Base-by-base conservation (phyloP, 371 early-diverging fungal genomes). In the Lichtheimia ornata region DNA sequence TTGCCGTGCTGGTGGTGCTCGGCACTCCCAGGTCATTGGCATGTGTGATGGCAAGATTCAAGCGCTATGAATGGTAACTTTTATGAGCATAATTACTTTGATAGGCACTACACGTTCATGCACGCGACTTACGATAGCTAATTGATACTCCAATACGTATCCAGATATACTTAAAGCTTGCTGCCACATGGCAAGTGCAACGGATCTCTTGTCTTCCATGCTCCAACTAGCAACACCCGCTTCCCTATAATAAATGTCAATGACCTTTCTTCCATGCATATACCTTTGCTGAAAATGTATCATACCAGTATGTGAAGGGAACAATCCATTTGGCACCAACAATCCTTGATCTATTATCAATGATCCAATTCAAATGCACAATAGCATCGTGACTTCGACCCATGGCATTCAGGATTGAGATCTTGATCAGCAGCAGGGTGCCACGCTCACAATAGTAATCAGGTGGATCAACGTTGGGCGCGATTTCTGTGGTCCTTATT, bases 301-400 rank as follows among this genome's bases (percentile, higher is more conserved):
- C 12, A 74, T 80, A 72, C 81, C 86, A 87, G 62, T 78, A 84
- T 20, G 88, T 77, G 62, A 83, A 87, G 2, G 88, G 88, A 3
- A 83, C 72, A 13, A 84, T 65, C 84, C 85, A 87, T 42, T 76
- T 82, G 17, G 84, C 74, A 20, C 82, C 67, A 18, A 62, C 61
- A 47, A 84, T 77, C 51, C 73, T 77, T 14, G 74, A 68, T 35
- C 73, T 67, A 53, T 83, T 74, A 50, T 85, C 88, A 49, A 85
- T 61, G 25, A 87, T 80, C 88, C 88, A 87, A 50, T 79, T 81
- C 41, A 85, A 52, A 59, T 81, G 78, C 17, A 70, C 65, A 49
- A 81, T 76, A 6, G 74, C 72, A 24, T 81, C 82, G 9, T 62
- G 62, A 40, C 53, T 65, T 35, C 71, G 61, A 15, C 61, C 60